Conservation (phyloP, 1,284 basidiomycete genomes). For the Volvariella volvacea region DNA sequence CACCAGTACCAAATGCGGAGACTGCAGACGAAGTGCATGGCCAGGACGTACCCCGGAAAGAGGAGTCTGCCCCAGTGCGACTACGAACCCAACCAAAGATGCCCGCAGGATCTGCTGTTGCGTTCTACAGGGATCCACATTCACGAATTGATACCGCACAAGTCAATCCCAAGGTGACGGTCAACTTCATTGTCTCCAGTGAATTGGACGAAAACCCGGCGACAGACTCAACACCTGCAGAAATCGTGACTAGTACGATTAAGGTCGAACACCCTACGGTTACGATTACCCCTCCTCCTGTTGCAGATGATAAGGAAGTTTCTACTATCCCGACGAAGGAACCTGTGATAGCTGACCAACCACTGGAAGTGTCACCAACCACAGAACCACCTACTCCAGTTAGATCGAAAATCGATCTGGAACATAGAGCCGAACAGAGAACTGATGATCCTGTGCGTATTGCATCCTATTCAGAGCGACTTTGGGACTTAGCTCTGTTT, state of each 20-base stretch:
- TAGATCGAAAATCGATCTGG: background rate
- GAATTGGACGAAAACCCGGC: slow-evolving; percentile 49
- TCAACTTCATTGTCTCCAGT: slow-evolving; percentile 71
- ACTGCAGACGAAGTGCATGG: slow-evolving; percentile 18
- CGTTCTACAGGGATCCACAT: slow-evolving; percentile 63
- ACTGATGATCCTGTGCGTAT: background rate
- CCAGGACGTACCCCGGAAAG: slow-evolving; percentile 18
- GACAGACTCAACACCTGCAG: slow-evolving; percentile 9
- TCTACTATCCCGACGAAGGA: background rate
- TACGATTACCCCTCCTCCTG: background rate
- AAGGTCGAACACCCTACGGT: background rate
- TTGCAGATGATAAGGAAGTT: background rate
- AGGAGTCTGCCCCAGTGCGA: slow-evolving; percentile 18
- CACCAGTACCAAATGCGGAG: slow-evolving; percentile 20
- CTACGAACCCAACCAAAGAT: slow-evolving; percentile 46
- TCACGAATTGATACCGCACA: slow-evolving; percentile 40
- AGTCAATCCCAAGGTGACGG: slow-evolving; percentile 35
- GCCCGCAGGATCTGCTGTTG: slow-evolving; percentile 62
- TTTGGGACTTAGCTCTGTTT: too few species aligned
- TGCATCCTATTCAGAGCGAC: too few species aligned
- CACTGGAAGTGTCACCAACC: background rate
- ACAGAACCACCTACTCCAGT: background rate
- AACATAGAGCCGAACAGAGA: slow-evolving; percentile 3
- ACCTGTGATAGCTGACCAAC: background rate
- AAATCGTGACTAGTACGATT: background rate